Evolutionary conservation across 2,329 filamentous ascomycete genomes (phyloP), one percentile per base, ranked within the genome.

Genomic region (Aureobasidium pullulans): DNA sequence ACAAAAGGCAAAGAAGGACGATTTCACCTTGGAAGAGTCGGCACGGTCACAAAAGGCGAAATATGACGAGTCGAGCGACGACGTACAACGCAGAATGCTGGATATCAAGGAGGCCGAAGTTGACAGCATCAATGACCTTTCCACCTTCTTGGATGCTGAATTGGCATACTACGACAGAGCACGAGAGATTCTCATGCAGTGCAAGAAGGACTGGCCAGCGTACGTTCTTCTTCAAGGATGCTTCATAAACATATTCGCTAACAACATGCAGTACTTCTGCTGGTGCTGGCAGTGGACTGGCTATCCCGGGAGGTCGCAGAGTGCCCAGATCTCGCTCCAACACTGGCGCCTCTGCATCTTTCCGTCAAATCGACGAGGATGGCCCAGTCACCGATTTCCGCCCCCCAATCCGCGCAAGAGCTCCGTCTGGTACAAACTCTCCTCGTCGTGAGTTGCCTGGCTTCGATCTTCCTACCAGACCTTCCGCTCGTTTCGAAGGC

Each of bases 21-120:
- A 97, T 71, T 96, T 94, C 76, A 83, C 90, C 63, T 81, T 94
- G 59, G 94, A 97, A 73, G 93, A 97, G 71, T 93, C 97, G 73
- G 82, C 96, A 57, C 88, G 93, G 59, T 83, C 85, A 31, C 90
- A 94, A 72, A 96, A 96, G 73, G 89, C 90, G 67, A 97, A 97
- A 75, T 97, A 96, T 70, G 94, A 97, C 70, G 94, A 97, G 76
- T 87, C 90, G 15, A 94, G 84, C 69, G 93, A 97, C 69, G 93
- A 97, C 68, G 92, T 97, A 58, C 82, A 87, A 66, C 84, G 93
- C 61, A 84, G 93, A 59, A 97, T 97, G 94, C 85, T 95, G 74
- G 93, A 97, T 69, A 95, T 97, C 76, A 93, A 94, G 76, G 92
- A 96, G 68, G 84, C 90, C 23, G 93, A 97, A 73, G 81, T 79